These are phyloP conservation scores for Cardamine chenopodiifolia DNA, from an alignment of 345 rosid species.

Conservation along the genomic window DNA sequence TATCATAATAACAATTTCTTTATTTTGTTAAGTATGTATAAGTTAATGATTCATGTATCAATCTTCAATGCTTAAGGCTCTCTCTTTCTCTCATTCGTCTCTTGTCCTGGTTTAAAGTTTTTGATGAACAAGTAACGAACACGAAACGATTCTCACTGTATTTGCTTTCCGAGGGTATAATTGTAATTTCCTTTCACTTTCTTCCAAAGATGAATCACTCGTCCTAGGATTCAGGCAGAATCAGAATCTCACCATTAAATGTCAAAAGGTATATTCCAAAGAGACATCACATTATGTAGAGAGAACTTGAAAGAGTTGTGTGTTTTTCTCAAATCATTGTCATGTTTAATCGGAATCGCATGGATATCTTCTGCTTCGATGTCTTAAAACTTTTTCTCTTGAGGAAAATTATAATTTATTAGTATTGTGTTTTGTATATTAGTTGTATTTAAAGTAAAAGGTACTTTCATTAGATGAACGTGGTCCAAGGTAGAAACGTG, in stretches of 20 bases:
- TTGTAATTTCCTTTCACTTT: neutral
- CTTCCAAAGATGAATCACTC: neutral
- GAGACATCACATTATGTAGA: conserved; percentile 8
- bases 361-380: conserved; percentile 18
- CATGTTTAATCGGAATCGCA: conserved; percentile 5
- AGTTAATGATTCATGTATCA: conserved; percentile 13
- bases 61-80: neutral
- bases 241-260: conserved; percentile 28
- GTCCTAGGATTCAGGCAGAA: conserved; percentile 27
- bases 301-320: conserved; percentile 1
- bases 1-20: conserved; percentile 9
- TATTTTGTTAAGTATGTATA: conserved; percentile 16
- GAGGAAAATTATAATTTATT: neutral
- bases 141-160: neutral
- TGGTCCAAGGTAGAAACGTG: conserved; percentile 33
- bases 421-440: neutral
- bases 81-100: neutral
- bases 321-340: conserved; percentile 16
- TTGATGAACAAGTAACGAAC: neutral
- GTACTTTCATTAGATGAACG: conserved; percentile 22
- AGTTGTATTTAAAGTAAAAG: neutral
- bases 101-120: neutral
- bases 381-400: conserved; percentile 12
- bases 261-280: conserved; percentile 26
- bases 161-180: neutral